These are phyloP conservation scores for Oenanthe javanica DNA, from an alignment of 140 eudicot species.

Conservation along the genomic window DNA sequence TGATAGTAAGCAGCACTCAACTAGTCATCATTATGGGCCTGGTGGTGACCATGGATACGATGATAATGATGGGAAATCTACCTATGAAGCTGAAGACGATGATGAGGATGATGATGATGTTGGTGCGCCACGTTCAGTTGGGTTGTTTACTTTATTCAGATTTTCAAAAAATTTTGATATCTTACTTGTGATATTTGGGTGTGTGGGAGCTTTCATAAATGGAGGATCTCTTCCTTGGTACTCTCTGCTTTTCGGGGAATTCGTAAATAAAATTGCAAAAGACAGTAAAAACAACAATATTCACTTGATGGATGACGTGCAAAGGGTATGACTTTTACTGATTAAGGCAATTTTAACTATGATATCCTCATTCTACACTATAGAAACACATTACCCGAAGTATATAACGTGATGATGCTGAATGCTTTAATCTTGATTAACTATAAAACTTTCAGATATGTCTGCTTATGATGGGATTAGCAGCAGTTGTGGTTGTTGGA, in stretches of 20 bases:
- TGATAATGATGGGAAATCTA: constrained; percentile 14
- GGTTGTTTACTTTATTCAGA: constrained; percentile 51
- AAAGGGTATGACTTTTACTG: constrained; percentile 26
- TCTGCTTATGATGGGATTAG: constrained; percentile 52
- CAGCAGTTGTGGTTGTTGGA: constrained; percentile 61
- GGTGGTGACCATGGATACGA: constrained; percentile 13
- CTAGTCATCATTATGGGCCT: constrained; percentile 21
- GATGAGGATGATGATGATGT: constrained; percentile 45
- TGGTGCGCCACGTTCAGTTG: constrained; percentile 34
- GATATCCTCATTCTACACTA: neutral
- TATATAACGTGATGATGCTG: neutral
- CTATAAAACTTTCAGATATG: constrained; percentile 44
- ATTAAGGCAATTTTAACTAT: neutral
- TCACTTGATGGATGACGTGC: constrained; percentile 62
- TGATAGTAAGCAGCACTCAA: constrained; percentile 6
- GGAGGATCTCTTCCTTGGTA: constrained; percentile 92
- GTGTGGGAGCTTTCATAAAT: constrained; percentile 65
- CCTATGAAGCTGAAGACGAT: constrained; percentile 21
- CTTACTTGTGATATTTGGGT: constrained; percentile 50
- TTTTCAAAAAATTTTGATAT: constrained; percentile 57
- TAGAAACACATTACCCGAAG: neutral
- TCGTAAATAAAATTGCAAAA: constrained; percentile 60
- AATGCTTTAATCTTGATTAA: neutral
- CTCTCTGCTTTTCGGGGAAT: constrained; percentile 62
- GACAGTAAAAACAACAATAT: constrained; percentile 24